phyloP scores from a whole-genome alignment of 495 filamentous ascomycete genomes.

The Hypoxylon rickii region DNA sequence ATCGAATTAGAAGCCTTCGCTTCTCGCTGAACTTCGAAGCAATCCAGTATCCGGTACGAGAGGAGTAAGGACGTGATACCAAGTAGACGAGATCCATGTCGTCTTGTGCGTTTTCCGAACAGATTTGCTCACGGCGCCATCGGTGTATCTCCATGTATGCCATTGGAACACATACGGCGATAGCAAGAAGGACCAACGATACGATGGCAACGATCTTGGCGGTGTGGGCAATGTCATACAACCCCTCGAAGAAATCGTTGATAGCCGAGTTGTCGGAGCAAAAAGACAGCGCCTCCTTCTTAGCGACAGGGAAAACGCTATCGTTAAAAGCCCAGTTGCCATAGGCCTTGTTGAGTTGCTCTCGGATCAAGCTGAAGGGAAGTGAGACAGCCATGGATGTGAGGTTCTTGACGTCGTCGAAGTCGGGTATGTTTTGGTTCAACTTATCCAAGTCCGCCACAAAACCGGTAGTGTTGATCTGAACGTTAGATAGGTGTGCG shows the following conservation, averaged over 20 bases:
- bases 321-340: conserved; percentile 76
- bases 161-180: conserved; percentile 76
- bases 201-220: conserved; percentile 76
- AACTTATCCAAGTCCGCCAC: conserved; percentile 66
- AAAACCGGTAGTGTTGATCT: conserved; percentile 67
- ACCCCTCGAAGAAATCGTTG: conserved; percentile 79
- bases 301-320: conserved; percentile 74
- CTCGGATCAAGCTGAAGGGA: conserved; percentile 79
- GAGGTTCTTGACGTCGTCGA: conserved; percentile 78
- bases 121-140: conserved; percentile 71
- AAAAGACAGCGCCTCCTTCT: conserved; percentile 81
- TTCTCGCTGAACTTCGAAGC: conserved; percentile 71
- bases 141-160: conserved; percentile 78
- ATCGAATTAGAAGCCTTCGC: conserved; percentile 73
- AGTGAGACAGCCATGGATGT: conserved; percentile 69
- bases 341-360: conserved; percentile 68
- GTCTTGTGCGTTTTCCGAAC: conserved; percentile 68
- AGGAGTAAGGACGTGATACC: conserved; percentile 75
- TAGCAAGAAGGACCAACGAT: conserved; percentile 68
- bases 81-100: conserved; percentile 90
- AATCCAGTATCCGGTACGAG: conserved; percentile 70
- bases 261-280: conserved; percentile 85
- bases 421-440: conserved; percentile 79
- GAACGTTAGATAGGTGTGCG: conserved; percentile 63
- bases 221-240: conserved; percentile 61